Conservation (phyloP, 1,284 basidiomycete genomes). For the Stereum hirsutum region DNA sequence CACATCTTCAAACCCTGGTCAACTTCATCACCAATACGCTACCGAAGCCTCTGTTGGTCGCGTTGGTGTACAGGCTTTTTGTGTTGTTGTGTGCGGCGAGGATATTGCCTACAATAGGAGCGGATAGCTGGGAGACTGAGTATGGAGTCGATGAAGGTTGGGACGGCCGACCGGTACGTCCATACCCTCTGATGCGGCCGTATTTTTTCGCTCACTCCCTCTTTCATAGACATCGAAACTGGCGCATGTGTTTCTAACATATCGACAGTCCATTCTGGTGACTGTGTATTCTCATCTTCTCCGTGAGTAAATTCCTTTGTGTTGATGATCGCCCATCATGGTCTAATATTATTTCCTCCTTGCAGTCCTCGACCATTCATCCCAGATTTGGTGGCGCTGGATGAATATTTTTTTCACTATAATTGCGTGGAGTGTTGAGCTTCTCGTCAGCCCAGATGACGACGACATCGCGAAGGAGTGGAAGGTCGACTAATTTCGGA, state of each 20-base stretch:
- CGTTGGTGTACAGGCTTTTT: conserved; percentile 73
- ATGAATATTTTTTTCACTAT: conserved; percentile 81
- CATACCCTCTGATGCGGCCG: background rate
- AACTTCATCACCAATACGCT: conserved; percentile 77
- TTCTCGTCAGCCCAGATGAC: conserved; percentile 70
- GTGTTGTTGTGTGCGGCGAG: conserved; percentile 83
- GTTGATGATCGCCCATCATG: background rate
- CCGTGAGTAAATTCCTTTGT: conserved; percentile 33
- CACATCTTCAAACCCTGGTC: conserved; percentile 67
- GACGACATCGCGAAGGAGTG: conserved; percentile 62
- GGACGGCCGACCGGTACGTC: conserved; percentile 63
- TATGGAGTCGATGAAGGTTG: conserved; percentile 53
- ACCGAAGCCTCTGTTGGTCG: conserved; percentile 78
- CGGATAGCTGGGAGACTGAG: conserved; percentile 71
- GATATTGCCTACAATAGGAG: conserved; percentile 76
- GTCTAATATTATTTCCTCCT: conserved; percentile 5
- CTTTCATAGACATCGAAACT: conserved; percentile 57
- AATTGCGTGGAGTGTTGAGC: conserved; percentile 71
- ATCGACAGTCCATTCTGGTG: conserved; percentile 75
- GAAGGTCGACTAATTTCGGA: conserved; percentile 65
- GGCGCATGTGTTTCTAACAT: conserved; percentile 67
- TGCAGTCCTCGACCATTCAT: conserved; percentile 72
- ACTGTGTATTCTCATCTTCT: conserved; percentile 78
- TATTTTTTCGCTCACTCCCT: background rate
- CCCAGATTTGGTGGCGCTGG: conserved; percentile 86